Percentiles rank a stretch among this genome's conserved stretches.
phyloP scores from a whole-genome alignment of 1,284 basidiomycete genomes.

The Ustilago vetiveriae region DNA sequence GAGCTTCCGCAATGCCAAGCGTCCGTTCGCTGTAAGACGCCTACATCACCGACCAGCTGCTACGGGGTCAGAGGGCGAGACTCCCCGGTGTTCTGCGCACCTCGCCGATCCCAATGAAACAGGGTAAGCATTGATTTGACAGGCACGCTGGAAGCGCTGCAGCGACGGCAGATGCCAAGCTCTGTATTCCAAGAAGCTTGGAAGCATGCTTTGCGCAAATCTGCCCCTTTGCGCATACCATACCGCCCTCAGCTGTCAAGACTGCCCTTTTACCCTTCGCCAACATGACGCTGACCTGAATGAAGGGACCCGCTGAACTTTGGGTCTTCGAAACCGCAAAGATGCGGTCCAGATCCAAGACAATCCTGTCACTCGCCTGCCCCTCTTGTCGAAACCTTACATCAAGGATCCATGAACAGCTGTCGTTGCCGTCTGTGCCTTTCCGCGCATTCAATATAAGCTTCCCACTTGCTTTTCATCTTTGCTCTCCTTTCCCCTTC shows the following conservation, averaged over 20 bases:
- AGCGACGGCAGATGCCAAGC: constrained; percentile 8
- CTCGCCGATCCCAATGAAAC: neutral
- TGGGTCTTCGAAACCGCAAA: too few species aligned
- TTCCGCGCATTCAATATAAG: constrained; percentile 21
- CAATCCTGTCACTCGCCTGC: neutral
- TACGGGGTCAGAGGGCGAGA: neutral
- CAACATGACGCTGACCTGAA: too few species aligned
- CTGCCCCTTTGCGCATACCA: neutral
- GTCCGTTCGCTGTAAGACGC: too few species aligned
- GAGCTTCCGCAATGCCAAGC: constrained; percentile 4
- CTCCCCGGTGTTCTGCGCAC: neutral
- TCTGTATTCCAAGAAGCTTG: constrained; percentile 1
- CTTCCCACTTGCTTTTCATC: neutral
- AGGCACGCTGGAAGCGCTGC: too few species aligned
- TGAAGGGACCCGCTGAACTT: too few species aligned
- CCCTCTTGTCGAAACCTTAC: too few species aligned
- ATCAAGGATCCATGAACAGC: too few species aligned
- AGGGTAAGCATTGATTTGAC: neutral
- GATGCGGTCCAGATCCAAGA: too few species aligned
- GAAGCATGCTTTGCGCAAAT: neutral
- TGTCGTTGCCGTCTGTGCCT: neutral
- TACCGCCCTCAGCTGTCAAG: too few species aligned
- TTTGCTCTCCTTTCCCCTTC: neutral
- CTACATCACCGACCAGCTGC: too few species aligned
- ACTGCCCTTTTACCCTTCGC: too few species aligned